A percentile compares a stretch with the other conserved stretches of the same genome.
These are phyloP conservation scores for Coniochaeta ligniaria DNA, from an alignment of 2,329 filamentous ascomycete species.

Conservation along the genomic window DNA sequence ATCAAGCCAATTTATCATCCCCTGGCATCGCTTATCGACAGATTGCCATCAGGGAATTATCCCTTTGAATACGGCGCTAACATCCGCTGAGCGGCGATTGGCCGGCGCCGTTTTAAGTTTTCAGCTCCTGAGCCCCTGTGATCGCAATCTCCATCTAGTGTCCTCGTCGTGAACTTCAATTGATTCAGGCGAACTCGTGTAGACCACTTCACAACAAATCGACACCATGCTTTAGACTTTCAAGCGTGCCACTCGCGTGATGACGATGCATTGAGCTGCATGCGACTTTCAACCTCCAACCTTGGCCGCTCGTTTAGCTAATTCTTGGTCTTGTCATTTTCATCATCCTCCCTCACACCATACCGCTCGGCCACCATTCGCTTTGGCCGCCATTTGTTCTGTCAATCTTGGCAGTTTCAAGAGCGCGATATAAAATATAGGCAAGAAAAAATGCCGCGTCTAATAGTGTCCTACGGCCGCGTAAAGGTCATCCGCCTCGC, in stretches of 20 bases:
- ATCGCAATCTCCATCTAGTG: neutral
- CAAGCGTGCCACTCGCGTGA: neutral
- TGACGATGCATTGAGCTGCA: neutral
- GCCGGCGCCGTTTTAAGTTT: neutral
- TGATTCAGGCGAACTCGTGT: neutral
- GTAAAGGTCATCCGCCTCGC: constrained; percentile 7
- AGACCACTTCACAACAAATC: neutral
- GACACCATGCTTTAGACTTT: neutral
- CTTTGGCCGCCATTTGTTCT: neutral
- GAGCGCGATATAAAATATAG: constrained; percentile 8
- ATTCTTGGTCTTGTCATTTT: neutral
- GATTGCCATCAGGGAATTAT: neutral
- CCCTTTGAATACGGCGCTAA: neutral
- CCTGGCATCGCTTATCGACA: neutral
- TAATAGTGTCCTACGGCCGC: constrained; percentile 4
- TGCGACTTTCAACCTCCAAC: neutral
- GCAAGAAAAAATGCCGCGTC: neutral
- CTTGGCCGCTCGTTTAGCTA: neutral
- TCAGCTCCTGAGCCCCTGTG: neutral
- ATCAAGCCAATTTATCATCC: neutral
- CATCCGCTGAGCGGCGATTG: neutral
- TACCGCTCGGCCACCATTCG: neutral
- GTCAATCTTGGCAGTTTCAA: neutral
- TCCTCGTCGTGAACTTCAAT: neutral
- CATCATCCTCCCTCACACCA: neutral